Percentiles rank a stretch among this genome's conserved stretches.
Evolutionary conservation across 805 yeast species (phyloP).

Genomic region (Pichia rugopelliculosa): DNA sequence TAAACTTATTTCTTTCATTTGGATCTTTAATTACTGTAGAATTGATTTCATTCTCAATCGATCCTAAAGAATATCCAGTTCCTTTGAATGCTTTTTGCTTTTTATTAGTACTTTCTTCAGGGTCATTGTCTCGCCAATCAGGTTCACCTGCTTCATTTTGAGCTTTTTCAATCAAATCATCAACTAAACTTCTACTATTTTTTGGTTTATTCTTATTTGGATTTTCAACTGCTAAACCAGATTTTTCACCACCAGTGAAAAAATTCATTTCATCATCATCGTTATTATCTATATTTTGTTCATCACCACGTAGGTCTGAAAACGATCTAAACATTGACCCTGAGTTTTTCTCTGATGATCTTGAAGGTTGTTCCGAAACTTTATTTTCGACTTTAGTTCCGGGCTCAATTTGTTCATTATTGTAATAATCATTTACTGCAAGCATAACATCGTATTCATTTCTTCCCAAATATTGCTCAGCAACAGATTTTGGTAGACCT

Average conservation of each 20-base stretch:
- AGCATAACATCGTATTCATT: constrained; percentile 22
- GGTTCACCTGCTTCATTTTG: constrained; percentile 52
- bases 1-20: constrained; percentile 6
- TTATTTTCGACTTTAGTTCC: constrained; percentile 2
- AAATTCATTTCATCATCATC: constrained; percentile 32
- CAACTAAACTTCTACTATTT: constrained; percentile 38
- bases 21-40: constrained; percentile 25
- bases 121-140: constrained; percentile 23
- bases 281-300: constrained; percentile 23
- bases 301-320: constrained; percentile 25
- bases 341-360: background rate
- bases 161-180: constrained; percentile 59
- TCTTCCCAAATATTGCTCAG: constrained; percentile 30
- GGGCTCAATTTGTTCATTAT: constrained; percentile 7
- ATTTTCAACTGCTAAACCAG: constrained; percentile 73
- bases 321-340: constrained; percentile 25
- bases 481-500: constrained; percentile 29
- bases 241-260: constrained; percentile 63
- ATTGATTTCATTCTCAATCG: constrained; percentile 32
- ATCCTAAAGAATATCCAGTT: constrained; percentile 47
- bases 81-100: constrained; percentile 35
- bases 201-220: constrained; percentile 40
- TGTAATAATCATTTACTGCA: constrained; percentile 24
- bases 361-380: constrained; percentile 1
- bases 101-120: constrained; percentile 18